Percentiles rank a stretch among this genome's conserved stretches.
Evolutionary conservation across 2,329 filamentous ascomycete genomes (phyloP).

Genomic region (Bipolaris cookei): DNA sequence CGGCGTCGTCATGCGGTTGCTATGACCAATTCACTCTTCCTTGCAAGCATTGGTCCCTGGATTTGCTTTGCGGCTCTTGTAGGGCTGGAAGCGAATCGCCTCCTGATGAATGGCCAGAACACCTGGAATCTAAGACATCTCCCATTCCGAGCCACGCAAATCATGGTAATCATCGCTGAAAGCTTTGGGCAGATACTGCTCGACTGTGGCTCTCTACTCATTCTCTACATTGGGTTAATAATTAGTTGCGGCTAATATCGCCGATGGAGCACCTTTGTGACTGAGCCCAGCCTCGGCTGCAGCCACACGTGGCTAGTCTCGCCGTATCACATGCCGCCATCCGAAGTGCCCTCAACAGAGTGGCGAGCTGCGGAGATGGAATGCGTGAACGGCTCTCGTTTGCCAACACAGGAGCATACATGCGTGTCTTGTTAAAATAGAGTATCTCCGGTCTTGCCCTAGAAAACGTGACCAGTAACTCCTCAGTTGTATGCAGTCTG

Average conservation of each 20-base stretch:
- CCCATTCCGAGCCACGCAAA: neutral
- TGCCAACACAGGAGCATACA: neutral
- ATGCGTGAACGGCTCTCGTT: neutral
- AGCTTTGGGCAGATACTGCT: neutral
- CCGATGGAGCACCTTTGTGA: conserved; percentile 7
- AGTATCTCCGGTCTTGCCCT: neutral
- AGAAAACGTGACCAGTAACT: neutral
- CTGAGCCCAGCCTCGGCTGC: conserved; percentile 10
- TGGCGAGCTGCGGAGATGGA: neutral
- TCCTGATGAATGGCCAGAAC: neutral
- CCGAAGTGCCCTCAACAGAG: neutral
- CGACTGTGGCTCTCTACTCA: neutral
- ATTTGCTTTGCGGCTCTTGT: conserved; percentile 12
- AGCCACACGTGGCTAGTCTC: conserved; percentile 16
- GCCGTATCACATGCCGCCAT: conserved; percentile 10
- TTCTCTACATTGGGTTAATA: neutral
- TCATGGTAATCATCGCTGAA: neutral
- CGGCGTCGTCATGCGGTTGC: conserved; percentile 14
- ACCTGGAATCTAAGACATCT: neutral
- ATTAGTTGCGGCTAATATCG: conserved; percentile 2
- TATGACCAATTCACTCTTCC: conserved; percentile 13
- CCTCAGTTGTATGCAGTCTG: neutral
- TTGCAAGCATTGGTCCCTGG: conserved; percentile 9
- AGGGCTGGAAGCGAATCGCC: conserved; percentile 9
- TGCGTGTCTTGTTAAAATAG: neutral